These are phyloP conservation scores for Citrus hindsii DNA, from an alignment of 345 rosid species.

Conservation along the genomic window DNA sequence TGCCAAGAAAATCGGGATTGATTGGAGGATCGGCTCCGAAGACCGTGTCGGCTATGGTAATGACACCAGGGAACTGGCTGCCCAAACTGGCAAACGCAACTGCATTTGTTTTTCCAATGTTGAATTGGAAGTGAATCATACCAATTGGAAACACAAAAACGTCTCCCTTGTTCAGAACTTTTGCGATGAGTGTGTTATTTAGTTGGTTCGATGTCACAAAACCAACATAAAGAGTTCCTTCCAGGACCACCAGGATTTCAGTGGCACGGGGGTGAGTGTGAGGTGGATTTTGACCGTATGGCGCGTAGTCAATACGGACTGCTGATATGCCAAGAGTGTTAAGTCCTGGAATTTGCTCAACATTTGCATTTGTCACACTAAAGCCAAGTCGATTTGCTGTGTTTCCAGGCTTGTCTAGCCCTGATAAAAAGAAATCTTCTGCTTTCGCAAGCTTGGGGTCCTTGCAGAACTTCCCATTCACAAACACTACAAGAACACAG, in stretches of 20 bases:
- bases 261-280: conserved; percentile 28
- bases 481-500: conserved; percentile 12
- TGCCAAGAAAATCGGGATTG: conserved; percentile 14
- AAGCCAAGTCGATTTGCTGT: conserved; percentile 13
- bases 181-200: conserved; percentile 11
- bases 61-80: conserved; percentile 30
- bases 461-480: conserved; percentile 36
- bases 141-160: conserved; percentile 35
- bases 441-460: conserved; percentile 24
- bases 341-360: conserved; percentile 24
- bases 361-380: background rate
- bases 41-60: conserved; percentile 21
- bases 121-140: conserved; percentile 29
- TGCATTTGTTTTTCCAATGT: conserved; percentile 22
- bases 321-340: conserved; percentile 30
- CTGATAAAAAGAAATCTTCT: conserved; percentile 23
- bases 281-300: conserved; percentile 26
- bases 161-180: conserved; percentile 23
- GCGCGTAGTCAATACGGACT: conserved; percentile 30
- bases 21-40: conserved; percentile 25
- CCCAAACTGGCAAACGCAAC: conserved; percentile 18
- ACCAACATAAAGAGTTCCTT: conserved; percentile 22
- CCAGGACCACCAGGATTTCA: conserved; percentile 11
- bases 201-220: conserved; percentile 23
- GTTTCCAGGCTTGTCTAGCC: conserved; percentile 14